Evolutionary conservation across 75 land plant species (phyloP), one percentile per base, ranked within the genome.

Genomic region (Adiantum capillusveneris): DNA sequence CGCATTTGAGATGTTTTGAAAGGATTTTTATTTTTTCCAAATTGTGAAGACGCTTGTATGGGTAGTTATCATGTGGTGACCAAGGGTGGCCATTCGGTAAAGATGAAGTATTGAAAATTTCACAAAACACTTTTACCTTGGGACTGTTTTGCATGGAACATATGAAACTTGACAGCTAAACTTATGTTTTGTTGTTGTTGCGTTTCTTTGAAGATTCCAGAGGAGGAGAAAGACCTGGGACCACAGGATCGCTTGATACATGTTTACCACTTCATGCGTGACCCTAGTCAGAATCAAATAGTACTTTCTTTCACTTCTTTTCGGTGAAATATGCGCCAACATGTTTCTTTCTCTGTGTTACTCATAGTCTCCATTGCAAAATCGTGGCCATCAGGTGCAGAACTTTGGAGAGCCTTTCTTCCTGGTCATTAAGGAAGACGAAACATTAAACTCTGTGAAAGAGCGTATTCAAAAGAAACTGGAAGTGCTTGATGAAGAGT

Each of bases 351-450:
- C 11, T 25, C n/a, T 21, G 36, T 52, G 53, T 7, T 7, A 7
- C 53, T 18, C 18, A n/a, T n/a, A n/a, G n/a, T n/a, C n/a, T n/a
- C n/a, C n/a, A n/a, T n/a, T n/a, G n/a, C 18, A 19, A n/a, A 11
- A 11, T 19, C 53, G 11, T 52, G 34, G n/a, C 12, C 26, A 52
- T 25, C 72, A 69, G 69, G 72, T 69, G 25, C 72, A 69, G 63
- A 69, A 69, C 30, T 69, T 69, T 69, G 72, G 72, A 27, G 72
- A 69, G 25, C 72, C 72, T 0, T 69, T 69, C 66, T 69, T 69
- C 51, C 69, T 69, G 22, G 72, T 58, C 3, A 69, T 69, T 18
- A 41, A 56, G 9, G 72, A 69, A 48, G 53, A 69, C 22, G 72
- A 69, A 31, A 69, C 72, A n/a, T 43, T 69, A 31, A n/a, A 25